These are phyloP conservation scores for Clonostachys rhizophaga DNA, from an alignment of 2,329 filamentous ascomycete genomes.

Conservation along the genomic window DNA sequence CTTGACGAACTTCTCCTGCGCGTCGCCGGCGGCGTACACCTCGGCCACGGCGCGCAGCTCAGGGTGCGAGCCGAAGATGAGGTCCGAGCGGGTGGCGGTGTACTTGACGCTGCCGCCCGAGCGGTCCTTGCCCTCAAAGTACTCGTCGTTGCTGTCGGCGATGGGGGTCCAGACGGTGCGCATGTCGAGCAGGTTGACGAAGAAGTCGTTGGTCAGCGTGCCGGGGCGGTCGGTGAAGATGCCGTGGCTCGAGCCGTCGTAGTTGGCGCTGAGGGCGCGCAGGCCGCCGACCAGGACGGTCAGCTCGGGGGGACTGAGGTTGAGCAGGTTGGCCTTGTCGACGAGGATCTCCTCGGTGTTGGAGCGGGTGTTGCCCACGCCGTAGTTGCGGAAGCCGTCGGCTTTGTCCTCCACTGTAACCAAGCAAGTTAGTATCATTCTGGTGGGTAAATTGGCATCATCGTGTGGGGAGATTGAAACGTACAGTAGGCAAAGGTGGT, in stretches of 20 bases:
- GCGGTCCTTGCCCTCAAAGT: slow-evolving; percentile 61
- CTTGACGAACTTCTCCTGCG: slow-evolving; percentile 58
- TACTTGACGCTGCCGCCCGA: slow-evolving; percentile 65
- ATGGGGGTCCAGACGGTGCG: slow-evolving; percentile 50
- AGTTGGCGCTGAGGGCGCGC: slow-evolving; percentile 66
- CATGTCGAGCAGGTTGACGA: slow-evolving; percentile 71
- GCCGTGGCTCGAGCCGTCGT: slow-evolving; percentile 61
- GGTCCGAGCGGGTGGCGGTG: slow-evolving; percentile 63
- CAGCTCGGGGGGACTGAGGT: slow-evolving; percentile 65
- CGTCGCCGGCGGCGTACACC: slow-evolving; percentile 60
- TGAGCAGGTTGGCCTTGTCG: slow-evolving; percentile 68
- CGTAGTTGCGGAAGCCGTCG: slow-evolving; percentile 82
- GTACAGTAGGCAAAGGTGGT: slow-evolving; percentile 50
- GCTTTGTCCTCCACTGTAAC: slow-evolving; percentile 52
- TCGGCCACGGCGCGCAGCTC: slow-evolving; percentile 69
- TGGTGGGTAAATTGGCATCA: too few relatives aligned
- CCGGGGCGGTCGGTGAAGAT: slow-evolving; percentile 66
- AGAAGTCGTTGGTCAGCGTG: slow-evolving; percentile 74
- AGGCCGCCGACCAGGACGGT: slow-evolving; percentile 69
- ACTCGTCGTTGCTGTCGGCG: slow-evolving; percentile 37
- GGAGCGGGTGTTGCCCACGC: slow-evolving; percentile 54
- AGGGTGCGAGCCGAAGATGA: slow-evolving; percentile 69
- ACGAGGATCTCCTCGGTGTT: slow-evolving; percentile 66
- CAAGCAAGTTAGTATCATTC: too few relatives aligned
- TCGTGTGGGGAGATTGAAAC: too few relatives aligned